A percentile compares a stretch with the other conserved stretches of the same genome.
These are phyloP conservation scores for Fusarium nurragi DNA, from an alignment of 2,329 filamentous ascomycete species.

Conservation along the genomic window DNA sequence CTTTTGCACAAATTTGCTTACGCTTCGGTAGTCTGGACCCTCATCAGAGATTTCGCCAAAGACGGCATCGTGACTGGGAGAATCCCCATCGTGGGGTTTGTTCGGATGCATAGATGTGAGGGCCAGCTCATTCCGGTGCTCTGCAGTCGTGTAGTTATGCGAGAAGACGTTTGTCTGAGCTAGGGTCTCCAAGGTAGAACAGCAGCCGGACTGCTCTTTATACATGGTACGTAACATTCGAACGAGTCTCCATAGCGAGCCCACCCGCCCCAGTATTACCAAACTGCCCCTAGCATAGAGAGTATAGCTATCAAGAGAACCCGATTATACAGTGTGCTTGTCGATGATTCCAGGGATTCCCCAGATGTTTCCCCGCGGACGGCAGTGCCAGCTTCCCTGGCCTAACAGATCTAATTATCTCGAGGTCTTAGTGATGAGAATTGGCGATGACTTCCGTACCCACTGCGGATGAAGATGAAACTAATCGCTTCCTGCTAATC, in stretches of 20 bases:
- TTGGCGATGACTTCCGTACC: slow-evolving; percentile 2
- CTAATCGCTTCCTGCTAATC: not conserved
- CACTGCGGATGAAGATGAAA: not conserved
- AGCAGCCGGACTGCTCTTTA: slow-evolving; percentile 3
- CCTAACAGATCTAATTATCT: not conserved
- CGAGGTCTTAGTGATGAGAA: not conserved
- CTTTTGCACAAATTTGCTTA: slow-evolving; percentile 20
- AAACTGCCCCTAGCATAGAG: not conserved
- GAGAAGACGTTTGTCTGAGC: not conserved
- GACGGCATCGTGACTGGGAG: slow-evolving; percentile 41
- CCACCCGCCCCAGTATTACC: slow-evolving; percentile 10
- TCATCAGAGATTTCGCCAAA: slow-evolving; percentile 44
- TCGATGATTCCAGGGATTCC: not conserved
- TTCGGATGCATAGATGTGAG: not conserved
- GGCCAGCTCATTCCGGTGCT: not conserved
- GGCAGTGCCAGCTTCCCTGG: not conserved
- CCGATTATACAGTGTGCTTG: not conserved
- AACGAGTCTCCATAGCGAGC: slow-evolving; percentile 10
- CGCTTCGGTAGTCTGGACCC: slow-evolving; percentile 47
- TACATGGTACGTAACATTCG: slow-evolving; percentile 4
- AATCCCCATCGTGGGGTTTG: not conserved
- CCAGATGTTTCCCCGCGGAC: not conserved
- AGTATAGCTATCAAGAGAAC: not conserved
- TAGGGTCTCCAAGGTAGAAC: not conserved
- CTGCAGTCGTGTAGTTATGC: not conserved